These are phyloP conservation scores for Rhizomucor miehei DNA, from an alignment of 371 early-diverging fungal species.

Conservation along the genomic window DNA sequence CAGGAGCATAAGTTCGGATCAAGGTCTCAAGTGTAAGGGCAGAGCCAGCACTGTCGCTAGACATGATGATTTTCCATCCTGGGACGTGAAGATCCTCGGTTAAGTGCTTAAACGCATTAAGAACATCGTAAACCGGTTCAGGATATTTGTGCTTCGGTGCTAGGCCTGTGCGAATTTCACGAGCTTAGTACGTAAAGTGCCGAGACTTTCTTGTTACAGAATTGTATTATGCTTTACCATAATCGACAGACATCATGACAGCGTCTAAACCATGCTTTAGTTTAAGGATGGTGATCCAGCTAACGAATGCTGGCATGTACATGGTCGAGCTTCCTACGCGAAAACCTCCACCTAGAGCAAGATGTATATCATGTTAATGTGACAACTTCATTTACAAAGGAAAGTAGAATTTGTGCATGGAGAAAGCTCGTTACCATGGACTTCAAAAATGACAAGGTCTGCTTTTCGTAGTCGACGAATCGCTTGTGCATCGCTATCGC, in stretches of 20 bases:
- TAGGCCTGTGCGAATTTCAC: slow-evolving; percentile 18
- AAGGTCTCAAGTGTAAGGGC: slow-evolving; percentile 29
- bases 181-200: neutral
- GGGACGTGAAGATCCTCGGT: slow-evolving; percentile 30
- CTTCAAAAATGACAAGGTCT: slow-evolving; percentile 39
- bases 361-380: neutral
- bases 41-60: slow-evolving; percentile 40
- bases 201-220: neutral
- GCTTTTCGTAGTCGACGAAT: slow-evolving; percentile 19
- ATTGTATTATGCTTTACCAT: slow-evolving; percentile 27
- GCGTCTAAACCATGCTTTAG: slow-evolving; percentile 47
- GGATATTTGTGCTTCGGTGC: slow-evolving; percentile 46
- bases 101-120: slow-evolving; percentile 46
- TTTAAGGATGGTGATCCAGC: slow-evolving; percentile 50
- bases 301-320: slow-evolving; percentile 38
- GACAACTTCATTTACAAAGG: neutral
- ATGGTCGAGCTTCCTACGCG: slow-evolving; percentile 33
- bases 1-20: slow-evolving; percentile 26
- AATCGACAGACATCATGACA: slow-evolving; percentile 52
- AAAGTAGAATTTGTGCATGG: too few relatives aligned
- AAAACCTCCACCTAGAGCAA: slow-evolving; percentile 33
- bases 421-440: slow-evolving; percentile 21
- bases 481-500: slow-evolving; percentile 16
- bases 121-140: slow-evolving; percentile 40
- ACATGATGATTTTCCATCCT: slow-evolving; percentile 29